A percentile compares a stretch with the other conserved stretches of the same genome.
These are phyloP conservation scores for Eruca vesicaria DNA, from an alignment of 441 rosid genomes.

Conservation along the genomic window DNA sequence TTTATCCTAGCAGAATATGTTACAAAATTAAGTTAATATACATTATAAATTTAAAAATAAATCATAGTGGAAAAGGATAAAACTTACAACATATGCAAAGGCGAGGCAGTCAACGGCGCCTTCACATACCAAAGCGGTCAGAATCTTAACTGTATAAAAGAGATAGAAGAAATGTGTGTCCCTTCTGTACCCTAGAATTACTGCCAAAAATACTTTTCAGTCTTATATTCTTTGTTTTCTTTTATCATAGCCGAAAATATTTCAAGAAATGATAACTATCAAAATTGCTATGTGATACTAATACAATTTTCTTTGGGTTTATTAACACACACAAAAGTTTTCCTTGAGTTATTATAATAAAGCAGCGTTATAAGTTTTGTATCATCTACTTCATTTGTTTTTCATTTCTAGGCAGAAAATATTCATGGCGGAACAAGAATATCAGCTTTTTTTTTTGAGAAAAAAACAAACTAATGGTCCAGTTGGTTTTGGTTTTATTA, in stretches of 20 bases:
- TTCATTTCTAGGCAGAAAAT: slow-evolving; percentile 56
- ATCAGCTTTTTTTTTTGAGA: slow-evolving; percentile 69
- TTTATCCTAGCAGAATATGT: no score
- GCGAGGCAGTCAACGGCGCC: slow-evolving; percentile 74
- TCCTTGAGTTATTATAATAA: no score
- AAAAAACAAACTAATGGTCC: no score
- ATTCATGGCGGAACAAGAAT: slow-evolving; percentile 44
- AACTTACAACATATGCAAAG: slow-evolving; percentile 77
- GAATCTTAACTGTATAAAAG: slow-evolving; percentile 53
- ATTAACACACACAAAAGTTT: no score
- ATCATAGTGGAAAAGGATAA: neutral
- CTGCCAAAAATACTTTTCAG: slow-evolving; percentile 37
- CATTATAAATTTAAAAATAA: neutral
- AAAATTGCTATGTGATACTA: no score
- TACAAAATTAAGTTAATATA: no score
- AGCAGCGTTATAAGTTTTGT: neutral
- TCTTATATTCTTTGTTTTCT: no score
- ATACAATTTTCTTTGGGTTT: no score
- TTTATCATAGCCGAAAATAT: no score
- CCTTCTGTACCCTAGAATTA: slow-evolving; percentile 69
- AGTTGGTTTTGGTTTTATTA: no score
- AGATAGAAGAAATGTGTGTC: slow-evolving; percentile 63
- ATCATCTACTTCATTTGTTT: neutral
- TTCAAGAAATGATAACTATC: no score
- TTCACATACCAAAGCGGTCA: slow-evolving; percentile 64